Evolutionary conservation across 352 stramenopile species (phyloP), one percentile per base, ranked within the genome.

Genomic region (Phytophthora sansomeana): DNA sequence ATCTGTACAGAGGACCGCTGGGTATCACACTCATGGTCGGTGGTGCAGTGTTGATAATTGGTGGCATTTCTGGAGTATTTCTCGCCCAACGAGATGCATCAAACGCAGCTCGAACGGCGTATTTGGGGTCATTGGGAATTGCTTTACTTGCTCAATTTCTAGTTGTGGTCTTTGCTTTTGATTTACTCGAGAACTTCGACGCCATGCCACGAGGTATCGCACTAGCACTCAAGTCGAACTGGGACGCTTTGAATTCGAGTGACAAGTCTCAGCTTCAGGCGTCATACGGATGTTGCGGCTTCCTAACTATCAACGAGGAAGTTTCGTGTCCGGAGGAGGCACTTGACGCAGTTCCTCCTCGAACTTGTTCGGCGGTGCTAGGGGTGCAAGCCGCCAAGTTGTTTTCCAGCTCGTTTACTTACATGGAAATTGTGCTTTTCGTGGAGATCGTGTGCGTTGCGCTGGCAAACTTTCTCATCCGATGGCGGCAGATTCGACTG

Each of bases 241-340:
- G 81, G 81, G 46, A 61, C 11, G 39, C 53, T 1, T 44, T 90
- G 7, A 58, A 38, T 24, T 30, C 21, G 0, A 46, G 48, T 1
- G 39, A 66, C 1, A 75, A 75, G 24, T 60, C 56, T 0, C 71
- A 81, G n/a, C 47, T 90, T 0, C 69, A 85, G 33, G 52, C 16
- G 5, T 72, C 60, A 6, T 81, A 84, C 51, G 81, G 78, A 19
- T 90, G 81, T 42, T 90, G 81, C 61, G 81, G 81, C 1, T 90
- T 90, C 38, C 26, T 63, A 4, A 50, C 74, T 1, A 61, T 83
- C 26, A 58, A 41, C 5, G 78, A 89, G 4, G 61, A 75, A 36
- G 33, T 21, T 0, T 70, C 52, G 41, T 88, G 81, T 52, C 81
- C 81, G 0, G 81, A 87, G 26, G 81, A 85, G 77, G 74, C 78